phyloP scores from a whole-genome alignment of 495 filamentous ascomycete species.

The Chaetomium fimeti region DNA sequence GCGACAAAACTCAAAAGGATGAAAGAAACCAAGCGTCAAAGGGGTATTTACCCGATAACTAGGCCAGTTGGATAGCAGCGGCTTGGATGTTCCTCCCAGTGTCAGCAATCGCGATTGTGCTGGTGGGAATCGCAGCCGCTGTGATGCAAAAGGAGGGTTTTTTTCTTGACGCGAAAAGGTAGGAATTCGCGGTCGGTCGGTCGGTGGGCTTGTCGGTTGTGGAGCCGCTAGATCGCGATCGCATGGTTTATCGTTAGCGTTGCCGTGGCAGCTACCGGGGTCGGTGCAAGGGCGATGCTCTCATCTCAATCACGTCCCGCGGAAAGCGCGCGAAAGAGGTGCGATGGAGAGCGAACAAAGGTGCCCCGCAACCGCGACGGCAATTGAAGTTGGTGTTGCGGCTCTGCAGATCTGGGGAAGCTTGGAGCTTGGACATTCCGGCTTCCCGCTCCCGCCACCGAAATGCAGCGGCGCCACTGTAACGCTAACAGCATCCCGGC shows the following conservation, averaged over 20 bases:
- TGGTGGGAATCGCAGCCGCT: slow-evolving; percentile 8
- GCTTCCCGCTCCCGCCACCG: not conserved
- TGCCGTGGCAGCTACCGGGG: not conserved
- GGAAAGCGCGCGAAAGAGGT: not conserved
- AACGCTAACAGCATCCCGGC: not conserved
- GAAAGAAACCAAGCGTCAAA: slow-evolving; percentile 5
- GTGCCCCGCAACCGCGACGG: slow-evolving; percentile 4
- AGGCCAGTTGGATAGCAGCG: slow-evolving; percentile 10
- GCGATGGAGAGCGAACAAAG: not conserved
- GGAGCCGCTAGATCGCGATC: slow-evolving; percentile 17
- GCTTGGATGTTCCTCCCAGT: slow-evolving; percentile 2
- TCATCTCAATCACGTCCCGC: not conserved
- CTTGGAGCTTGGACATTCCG: slow-evolving; percentile 19
- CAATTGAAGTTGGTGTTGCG: slow-evolving; percentile 20
- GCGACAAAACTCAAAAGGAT: not conserved
- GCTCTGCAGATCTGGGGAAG: slow-evolving; percentile 22
- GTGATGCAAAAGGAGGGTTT: not conserved
- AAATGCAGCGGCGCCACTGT: slow-evolving; percentile 12
- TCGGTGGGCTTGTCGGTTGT: slow-evolving; percentile 14
- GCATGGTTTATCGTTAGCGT: slow-evolving; percentile 21
- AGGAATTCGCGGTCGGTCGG: slow-evolving; percentile 14
- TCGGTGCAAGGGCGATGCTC: not conserved
- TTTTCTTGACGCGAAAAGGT: slow-evolving; percentile 9
- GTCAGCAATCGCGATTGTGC: slow-evolving; percentile 1
- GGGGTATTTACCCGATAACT: slow-evolving; percentile 15